phyloP scores from a whole-genome alignment of 768 basidiomycete species.

The Lactifluus piperatus region DNA sequence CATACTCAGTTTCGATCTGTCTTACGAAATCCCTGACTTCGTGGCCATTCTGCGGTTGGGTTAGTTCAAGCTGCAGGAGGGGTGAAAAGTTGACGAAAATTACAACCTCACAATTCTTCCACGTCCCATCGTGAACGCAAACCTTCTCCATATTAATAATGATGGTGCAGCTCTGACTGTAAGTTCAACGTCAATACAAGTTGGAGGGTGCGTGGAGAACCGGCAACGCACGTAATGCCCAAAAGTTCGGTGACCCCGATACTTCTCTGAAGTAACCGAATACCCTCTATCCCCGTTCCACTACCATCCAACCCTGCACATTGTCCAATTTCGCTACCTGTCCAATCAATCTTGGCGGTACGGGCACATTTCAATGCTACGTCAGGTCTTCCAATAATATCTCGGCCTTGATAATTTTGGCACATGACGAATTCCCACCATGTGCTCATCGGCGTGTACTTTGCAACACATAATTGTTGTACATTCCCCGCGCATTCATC shows the following conservation, averaged over 20 bases:
- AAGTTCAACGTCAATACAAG: not conserved
- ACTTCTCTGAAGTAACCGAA: conserved; percentile 55
- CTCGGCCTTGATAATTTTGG: conserved; percentile 60
- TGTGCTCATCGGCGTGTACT: conserved; percentile 41
- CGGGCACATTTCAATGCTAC: conserved; percentile 60
- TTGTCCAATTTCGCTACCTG: conserved; percentile 40
- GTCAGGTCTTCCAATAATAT: conserved; percentile 54
- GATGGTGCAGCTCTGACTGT: conserved; percentile 81
- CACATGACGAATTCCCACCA: conserved; percentile 87
- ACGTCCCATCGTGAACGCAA: conserved; percentile 68
- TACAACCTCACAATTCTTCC: conserved; percentile 73
- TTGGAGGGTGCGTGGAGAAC: not conserved
- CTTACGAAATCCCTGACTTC: conserved; percentile 61
- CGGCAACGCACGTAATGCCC: conserved; percentile 46
- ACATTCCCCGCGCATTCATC: conserved; percentile 84
- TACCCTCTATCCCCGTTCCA: conserved; percentile 54
- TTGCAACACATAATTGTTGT: conserved; percentile 75
- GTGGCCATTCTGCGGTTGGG: conserved; percentile 55
- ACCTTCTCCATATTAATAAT: conserved; percentile 59
- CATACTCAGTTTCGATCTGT: conserved; percentile 69
- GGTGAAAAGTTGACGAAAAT: not conserved
- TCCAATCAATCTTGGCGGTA: conserved; percentile 61
- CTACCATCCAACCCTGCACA: conserved; percentile 60
- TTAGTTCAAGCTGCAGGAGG: not conserved
- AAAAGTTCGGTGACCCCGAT: conserved; percentile 35